Percentiles rank a stretch among this genome's conserved stretches.
These are phyloP conservation scores for Gynochthodes officinalis DNA, from an alignment of 257 asterid genomes.

Conservation along the genomic window DNA sequence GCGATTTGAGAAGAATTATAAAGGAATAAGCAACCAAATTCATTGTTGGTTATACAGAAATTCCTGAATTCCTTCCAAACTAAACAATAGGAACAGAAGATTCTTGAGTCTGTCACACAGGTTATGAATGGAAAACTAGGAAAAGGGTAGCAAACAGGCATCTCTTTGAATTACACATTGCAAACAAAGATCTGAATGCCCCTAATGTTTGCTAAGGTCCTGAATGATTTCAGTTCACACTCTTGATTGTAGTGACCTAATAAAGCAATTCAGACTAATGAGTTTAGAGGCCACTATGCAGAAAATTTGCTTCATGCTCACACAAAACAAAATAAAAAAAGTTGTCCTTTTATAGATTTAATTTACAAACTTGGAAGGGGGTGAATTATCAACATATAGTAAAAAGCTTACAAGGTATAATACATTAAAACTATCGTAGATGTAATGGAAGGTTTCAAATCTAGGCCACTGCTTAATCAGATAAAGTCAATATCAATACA, in stretches of 20 bases:
- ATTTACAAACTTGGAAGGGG: background rate
- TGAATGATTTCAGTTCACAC: background rate
- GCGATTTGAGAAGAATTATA: background rate
- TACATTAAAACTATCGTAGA: background rate
- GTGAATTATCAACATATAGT: background rate
- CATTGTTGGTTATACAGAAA: background rate
- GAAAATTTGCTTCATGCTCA: background rate
- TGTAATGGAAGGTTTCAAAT: background rate
- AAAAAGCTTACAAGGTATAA: background rate
- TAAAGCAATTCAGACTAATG: background rate
- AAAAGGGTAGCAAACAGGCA: too few species aligned
- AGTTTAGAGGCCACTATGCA: background rate
- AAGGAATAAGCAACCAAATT: background rate
- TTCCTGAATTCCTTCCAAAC: background rate
- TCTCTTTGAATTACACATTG: background rate
- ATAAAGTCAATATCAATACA: background rate
- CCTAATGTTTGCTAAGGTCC: background rate
- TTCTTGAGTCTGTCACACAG: background rate
- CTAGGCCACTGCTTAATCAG: background rate
- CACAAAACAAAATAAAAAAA: background rate
- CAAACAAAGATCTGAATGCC: background rate
- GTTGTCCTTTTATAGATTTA: background rate
- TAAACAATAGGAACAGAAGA: background rate
- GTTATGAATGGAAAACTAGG: background rate
- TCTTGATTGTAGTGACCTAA: background rate